Percentiles rank a stretch among this genome's conserved stretches.
These are phyloP conservation scores for Sclerotinia sclerotiorum DNA, from an alignment of 2,329 filamentous ascomycete genomes.

Conservation along the genomic window DNA sequence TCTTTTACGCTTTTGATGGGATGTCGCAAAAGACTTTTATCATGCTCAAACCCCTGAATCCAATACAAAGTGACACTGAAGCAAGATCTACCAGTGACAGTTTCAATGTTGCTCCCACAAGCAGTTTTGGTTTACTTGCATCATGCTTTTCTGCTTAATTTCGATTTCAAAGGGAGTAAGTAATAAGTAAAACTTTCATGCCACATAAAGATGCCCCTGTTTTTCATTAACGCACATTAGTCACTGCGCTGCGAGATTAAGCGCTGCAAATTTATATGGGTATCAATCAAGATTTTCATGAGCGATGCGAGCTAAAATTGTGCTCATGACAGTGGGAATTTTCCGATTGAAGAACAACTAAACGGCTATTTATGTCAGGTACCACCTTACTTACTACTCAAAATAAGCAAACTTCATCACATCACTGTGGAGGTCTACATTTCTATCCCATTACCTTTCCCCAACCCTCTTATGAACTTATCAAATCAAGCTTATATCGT, in stretches of 20 bases:
- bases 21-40: neutral
- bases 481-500: neutral
- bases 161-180: neutral
- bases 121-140: neutral
- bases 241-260: neutral
- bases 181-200: neutral
- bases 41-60: neutral
- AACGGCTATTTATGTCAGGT: neutral
- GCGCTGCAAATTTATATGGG: neutral
- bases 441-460: neutral
- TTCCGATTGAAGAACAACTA: neutral
- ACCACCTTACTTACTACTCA: neutral
- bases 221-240: neutral
- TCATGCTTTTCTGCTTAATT: neutral
- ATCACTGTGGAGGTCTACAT: slow-evolving; percentile 1
- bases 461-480: neutral
- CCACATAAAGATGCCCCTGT: neutral
- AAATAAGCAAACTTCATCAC: neutral
- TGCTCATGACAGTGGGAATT: too few relatives aligned
- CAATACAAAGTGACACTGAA: neutral
- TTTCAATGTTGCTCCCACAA: neutral
- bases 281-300: neutral
- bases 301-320: neutral
- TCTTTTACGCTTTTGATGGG: neutral
- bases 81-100: neutral